Conservation (phyloP, 495 filamentous ascomycete genomes). For the Stereocaulon alpinum region DNA sequence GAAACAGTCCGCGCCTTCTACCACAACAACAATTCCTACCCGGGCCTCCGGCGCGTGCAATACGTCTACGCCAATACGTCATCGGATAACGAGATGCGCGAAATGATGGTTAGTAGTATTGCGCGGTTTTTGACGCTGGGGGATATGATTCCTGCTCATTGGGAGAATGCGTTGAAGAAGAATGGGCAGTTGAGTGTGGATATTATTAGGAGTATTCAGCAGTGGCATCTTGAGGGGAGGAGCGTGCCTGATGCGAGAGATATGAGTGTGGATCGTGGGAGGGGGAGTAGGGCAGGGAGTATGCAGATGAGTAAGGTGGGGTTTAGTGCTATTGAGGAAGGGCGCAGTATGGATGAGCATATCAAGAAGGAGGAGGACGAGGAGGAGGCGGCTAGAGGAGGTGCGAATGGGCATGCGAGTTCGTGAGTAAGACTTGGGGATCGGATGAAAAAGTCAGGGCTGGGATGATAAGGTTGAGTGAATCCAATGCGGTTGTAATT, state of each 20-base stretch:
- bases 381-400: constrained; percentile 3
- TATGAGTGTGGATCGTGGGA: constrained; percentile 26
- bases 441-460: too few relatives aligned
- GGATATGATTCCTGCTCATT: constrained; percentile 34
- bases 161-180: constrained; percentile 39
- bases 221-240: constrained; percentile 35
- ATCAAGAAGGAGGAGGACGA: constrained; percentile 20
- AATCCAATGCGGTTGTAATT: too few relatives aligned
- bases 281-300: constrained; percentile 19
- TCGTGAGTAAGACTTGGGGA: not conserved
- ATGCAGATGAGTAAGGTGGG: constrained; percentile 21
- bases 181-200: constrained; percentile 41
- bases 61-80: constrained; percentile 41
- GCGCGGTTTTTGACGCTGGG: constrained; percentile 33
- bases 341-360: constrained; percentile 18
- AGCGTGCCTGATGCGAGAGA: constrained; percentile 36
- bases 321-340: constrained; percentile 24
- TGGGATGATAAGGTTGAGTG: not conserved
- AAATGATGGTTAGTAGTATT: constrained; percentile 35
- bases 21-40: constrained; percentile 35
- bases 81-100: constrained; percentile 35
- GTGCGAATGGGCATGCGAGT: constrained; percentile 13
- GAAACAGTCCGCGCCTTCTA: constrained; percentile 34
- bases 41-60: constrained; percentile 38
- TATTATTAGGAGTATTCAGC: constrained; percentile 37